phyloP scores from a whole-genome alignment of 2,329 filamentous ascomycete species.

The Exophiala mesophila region DNA sequence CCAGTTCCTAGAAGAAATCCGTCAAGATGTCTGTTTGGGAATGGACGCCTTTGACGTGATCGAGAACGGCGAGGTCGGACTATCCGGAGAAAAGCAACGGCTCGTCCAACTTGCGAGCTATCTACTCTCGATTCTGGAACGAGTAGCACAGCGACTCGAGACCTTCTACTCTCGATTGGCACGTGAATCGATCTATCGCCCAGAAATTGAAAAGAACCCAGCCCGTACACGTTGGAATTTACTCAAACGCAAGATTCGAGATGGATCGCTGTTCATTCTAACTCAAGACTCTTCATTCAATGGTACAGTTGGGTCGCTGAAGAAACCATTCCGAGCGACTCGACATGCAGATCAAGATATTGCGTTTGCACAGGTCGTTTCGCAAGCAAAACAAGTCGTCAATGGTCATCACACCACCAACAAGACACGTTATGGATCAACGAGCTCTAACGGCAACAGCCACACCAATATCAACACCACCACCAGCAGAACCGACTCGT shows the following conservation, averaged over 20 bases:
- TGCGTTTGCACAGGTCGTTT: conserved; percentile 13
- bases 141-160: conserved; percentile 49
- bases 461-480: too few relatives aligned
- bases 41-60: conserved; percentile 53
- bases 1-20: conserved; percentile 14
- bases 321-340: conserved; percentile 12
- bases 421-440: not conserved
- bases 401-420: conserved; percentile 1
- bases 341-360: conserved; percentile 12
- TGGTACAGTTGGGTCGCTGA: not conserved
- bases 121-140: conserved; percentile 49
- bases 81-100: conserved; percentile 38
- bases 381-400: conserved; percentile 10
- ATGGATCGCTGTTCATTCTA: conserved; percentile 47
- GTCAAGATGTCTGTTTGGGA: conserved; percentile 29
- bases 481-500: not conserved
- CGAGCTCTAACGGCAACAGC: not conserved
- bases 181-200: conserved; percentile 47
- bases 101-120: conserved; percentile 39
- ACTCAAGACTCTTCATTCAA: conserved; percentile 8
- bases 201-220: conserved; percentile 50
- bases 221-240: conserved; percentile 51
- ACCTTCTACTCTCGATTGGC: conserved; percentile 51
- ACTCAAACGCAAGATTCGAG: conserved; percentile 44
- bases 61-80: conserved; percentile 37